phyloP scores from a whole-genome alignment of 257 asterid genomes.

The Coffea canephora region DNA sequence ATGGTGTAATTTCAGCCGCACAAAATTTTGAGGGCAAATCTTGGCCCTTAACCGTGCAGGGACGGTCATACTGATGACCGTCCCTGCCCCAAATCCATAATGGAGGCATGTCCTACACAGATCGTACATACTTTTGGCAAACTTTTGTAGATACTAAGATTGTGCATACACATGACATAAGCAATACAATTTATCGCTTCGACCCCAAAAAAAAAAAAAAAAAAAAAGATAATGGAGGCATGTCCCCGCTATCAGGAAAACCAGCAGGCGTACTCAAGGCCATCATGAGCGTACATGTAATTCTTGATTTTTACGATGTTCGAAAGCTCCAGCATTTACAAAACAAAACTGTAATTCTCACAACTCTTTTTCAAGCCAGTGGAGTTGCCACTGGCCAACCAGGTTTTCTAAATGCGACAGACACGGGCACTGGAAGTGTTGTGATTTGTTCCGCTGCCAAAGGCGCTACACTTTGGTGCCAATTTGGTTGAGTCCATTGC shows the following conservation, averaged over 20 bases:
- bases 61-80: too few species aligned
- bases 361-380: constrained; percentile 50
- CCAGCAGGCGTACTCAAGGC: constrained; percentile 19
- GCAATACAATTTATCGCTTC: too few species aligned
- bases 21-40: too few species aligned
- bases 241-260: constrained; percentile 34
- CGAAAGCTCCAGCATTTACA: constrained; percentile 32
- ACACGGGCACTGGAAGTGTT: constrained; percentile 12
- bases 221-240: constrained; percentile 28
- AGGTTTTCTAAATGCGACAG: constrained; percentile 50
- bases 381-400: constrained; percentile 48
- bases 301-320: constrained; percentile 60
- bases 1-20: too few species aligned
- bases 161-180: too few species aligned
- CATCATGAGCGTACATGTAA: constrained; percentile 46
- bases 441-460: constrained; percentile 41
- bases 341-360: constrained; percentile 21
- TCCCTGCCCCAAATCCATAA: too few species aligned
- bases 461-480: constrained; percentile 35
- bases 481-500: constrained; percentile 36
- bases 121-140: too few species aligned
- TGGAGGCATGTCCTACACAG: too few species aligned
- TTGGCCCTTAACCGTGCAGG: too few species aligned
- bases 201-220: too few species aligned
- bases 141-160: too few species aligned